Evolutionary conservation across 2,329 filamentous ascomycete genomes (phyloP), one percentile per base, ranked within the genome.

Genomic region (Colletotrichum chlorophyti): DNA sequence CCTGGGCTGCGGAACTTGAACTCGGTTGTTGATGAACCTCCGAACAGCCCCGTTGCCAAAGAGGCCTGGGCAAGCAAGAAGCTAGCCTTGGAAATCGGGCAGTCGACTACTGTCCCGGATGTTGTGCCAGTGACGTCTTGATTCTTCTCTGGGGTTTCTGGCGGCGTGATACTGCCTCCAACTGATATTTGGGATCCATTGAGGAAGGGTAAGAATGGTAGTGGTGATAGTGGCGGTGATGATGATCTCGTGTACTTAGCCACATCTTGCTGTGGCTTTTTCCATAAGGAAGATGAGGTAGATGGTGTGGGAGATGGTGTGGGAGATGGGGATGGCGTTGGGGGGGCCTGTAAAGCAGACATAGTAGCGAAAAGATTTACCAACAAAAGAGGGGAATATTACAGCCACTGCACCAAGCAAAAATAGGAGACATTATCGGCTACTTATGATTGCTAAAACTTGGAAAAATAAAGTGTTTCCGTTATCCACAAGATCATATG

Each of bases 1-100:
- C 19, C 42, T 11, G 29, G 35, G 37, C 24, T 31, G 7, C 29
- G 23, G 29, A 55, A 38, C 26, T 55, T 48, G 43, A 59, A 55
- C 38, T 34, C 37, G 10, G 43, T 43, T 10, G 32, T 27, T 27
- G 51, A 40, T 32, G 37, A 55, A 12, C 31, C 24, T 14, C 49
- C 41, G 14, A 14, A 38, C 4, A 59, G 35, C 7, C n/a, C 27
- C 7, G 37, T 40, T 23, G 51, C 51, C 29, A 59, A 31, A 21
- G 55, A 49, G 15, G 43, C 55, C 37, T 49, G 55, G 19, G 55
- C 55, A 21, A 59, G 55, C 19, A 59, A 37, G 11, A 59, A 59
- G 31, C 55, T 55, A n/a, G 55, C 43, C 15, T 55, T 55, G 12
- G 55, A 59, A 26, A 59, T 49, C 9, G 51, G 43, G 21, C 55